phyloP scores from a whole-genome alignment of 768 basidiomycete species.

The Tulasnella sp. region DNA sequence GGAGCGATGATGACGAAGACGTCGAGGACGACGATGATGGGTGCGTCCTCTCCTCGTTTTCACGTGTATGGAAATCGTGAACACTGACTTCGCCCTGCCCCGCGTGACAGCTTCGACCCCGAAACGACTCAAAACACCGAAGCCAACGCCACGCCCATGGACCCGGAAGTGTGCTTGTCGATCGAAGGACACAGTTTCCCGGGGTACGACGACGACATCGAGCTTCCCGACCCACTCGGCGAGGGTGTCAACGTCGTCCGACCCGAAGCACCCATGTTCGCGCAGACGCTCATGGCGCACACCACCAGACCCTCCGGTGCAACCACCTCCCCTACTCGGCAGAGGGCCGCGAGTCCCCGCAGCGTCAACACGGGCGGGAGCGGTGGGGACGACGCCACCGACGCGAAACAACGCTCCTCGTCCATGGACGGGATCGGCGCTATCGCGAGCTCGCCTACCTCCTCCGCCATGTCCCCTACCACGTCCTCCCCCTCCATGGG shows the following conservation, averaged over 20 bases:
- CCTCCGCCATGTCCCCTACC: constrained; percentile 29
- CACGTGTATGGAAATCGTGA: constrained; percentile 22
- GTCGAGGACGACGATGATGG: constrained; percentile 40
- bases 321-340: not conserved
- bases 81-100: constrained; percentile 13
- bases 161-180: constrained; percentile 26
- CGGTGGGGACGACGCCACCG: not conserved
- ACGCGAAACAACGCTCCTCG: constrained; percentile 25
- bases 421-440: constrained; percentile 41
- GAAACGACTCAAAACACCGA: constrained; percentile 85
- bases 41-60: not conserved
- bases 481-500: constrained; percentile 20
- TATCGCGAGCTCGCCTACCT: constrained; percentile 33
- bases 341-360: not conserved
- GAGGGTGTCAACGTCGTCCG: constrained; percentile 88
- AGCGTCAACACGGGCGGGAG: not conserved
- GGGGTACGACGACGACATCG: constrained; percentile 45
- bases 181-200: constrained; percentile 23
- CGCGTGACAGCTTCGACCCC: constrained; percentile 47
- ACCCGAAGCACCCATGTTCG: constrained; percentile 33
- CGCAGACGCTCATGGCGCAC: constrained; percentile 14
- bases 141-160: constrained; percentile 26
- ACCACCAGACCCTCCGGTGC: not conserved
- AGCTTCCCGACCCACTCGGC: constrained; percentile 70
- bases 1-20: constrained; percentile 27